Evolutionary conservation across 805 yeast species (phyloP).

Genomic region (Yarrowia osloensis): DNA sequence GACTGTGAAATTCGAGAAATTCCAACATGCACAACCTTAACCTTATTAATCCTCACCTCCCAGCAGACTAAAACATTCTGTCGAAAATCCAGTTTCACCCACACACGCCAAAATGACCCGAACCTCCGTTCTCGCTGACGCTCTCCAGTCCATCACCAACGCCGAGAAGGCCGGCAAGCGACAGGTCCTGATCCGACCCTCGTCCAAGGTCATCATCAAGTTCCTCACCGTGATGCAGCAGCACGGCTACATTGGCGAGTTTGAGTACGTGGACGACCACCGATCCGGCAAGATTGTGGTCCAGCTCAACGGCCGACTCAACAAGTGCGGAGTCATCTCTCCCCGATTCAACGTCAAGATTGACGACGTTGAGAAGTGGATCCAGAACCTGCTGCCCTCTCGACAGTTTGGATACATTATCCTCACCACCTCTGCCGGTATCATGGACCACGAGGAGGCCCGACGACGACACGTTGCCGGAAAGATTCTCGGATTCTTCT

Average conservation of each 20-base stretch:
- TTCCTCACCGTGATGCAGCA: conserved; percentile 95
- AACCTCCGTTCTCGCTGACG: conserved; percentile 98
- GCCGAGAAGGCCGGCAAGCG: conserved; percentile 99
- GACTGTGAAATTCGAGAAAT: background rate
- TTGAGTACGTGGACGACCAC: conserved; percentile 98
- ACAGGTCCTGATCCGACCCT: conserved; percentile 97
- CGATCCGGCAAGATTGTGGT: conserved; percentile 97
- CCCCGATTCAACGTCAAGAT: conserved; percentile 98
- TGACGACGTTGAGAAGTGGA: conserved; percentile 96
- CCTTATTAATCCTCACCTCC: background rate
- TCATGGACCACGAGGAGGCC: conserved; percentile 99
- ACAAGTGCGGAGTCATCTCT: conserved; percentile 98
- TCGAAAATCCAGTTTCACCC: background rate
- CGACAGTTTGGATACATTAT: conserved; percentile 98
- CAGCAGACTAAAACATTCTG: background rate
- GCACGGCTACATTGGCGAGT: conserved; percentile 99
- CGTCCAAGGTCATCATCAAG: conserved; percentile 97
- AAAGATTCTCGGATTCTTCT: conserved; percentile 96
- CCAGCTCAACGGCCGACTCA: conserved; percentile 95
- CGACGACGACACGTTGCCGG: conserved; percentile 99
- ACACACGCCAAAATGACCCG: conserved; percentile 68
- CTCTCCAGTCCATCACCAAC: conserved; percentile 96
- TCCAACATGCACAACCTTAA: background rate
- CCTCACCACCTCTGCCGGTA: conserved; percentile 98
- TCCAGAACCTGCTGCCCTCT: conserved; percentile 96